Conservation (phyloP, 257 asterid species). For the Schizonepeta tenuifolia region DNA sequence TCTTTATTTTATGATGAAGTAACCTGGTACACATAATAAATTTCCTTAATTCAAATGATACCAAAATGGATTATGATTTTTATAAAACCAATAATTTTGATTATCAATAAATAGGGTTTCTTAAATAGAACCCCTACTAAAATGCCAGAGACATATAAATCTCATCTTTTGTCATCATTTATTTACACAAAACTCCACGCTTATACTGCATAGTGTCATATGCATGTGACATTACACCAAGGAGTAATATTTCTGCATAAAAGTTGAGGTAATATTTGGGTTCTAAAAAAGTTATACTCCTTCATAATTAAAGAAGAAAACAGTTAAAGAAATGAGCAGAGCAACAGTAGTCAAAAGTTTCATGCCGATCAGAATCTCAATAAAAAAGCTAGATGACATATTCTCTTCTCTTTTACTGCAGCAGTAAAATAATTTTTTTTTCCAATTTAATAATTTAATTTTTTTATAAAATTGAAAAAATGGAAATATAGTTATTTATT, state of each 20-base stretch:
- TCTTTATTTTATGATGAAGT: too few species aligned
- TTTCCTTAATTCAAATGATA: too few species aligned
- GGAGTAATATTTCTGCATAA: background rate
- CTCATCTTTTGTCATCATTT: background rate
- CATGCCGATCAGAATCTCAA: conserved; percentile 32
- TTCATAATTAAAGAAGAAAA: conserved; percentile 3
- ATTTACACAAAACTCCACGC: background rate
- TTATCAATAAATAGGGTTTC: conserved; percentile 8
- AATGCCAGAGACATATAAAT: background rate
- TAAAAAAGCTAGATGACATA: conserved; percentile 14
- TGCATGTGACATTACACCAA: conserved; percentile 16
- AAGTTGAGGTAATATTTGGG: conserved; percentile 5
- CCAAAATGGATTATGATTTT: too few species aligned
- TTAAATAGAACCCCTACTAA: background rate
- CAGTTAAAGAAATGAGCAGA: conserved; percentile 26
- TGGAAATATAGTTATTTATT: conserved; percentile 4
- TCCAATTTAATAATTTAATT: too few species aligned
- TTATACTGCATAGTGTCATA: background rate
- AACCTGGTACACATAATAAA: too few species aligned
- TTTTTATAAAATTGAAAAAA: background rate
- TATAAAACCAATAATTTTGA: background rate
- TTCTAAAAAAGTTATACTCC: background rate
- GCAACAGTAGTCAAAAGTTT: conserved; percentile 33
- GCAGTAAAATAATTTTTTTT: background rate
- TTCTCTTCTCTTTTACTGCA: conserved; percentile 28